Conservation (phyloP, 306 rosid species). For the Lathyrus tuberosus region DNA sequence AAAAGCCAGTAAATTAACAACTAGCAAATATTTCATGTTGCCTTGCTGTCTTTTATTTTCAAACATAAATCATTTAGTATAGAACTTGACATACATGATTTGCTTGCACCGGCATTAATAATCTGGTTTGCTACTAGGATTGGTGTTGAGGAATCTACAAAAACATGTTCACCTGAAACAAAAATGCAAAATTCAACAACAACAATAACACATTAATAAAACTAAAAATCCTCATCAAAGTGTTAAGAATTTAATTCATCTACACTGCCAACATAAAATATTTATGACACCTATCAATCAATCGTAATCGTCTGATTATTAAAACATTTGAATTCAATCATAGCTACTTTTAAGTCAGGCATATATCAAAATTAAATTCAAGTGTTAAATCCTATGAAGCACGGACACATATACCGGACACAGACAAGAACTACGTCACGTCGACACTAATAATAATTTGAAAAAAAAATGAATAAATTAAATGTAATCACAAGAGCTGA, state of each 20-base stretch:
- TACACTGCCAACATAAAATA: background rate
- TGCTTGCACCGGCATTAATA: slow-evolving; percentile 65
- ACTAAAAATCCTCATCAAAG: slow-evolving; percentile 1
- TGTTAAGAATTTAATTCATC: slow-evolving; percentile 1
- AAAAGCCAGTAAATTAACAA: slow-evolving; percentile 3
- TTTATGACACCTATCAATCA: background rate
- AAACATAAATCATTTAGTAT: slow-evolving; percentile 4
- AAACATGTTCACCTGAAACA: slow-evolving; percentile 74
- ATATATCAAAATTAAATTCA: background rate
- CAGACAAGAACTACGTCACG: too few relatives aligned
- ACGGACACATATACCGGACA: too few relatives aligned
- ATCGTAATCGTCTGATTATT: too few relatives aligned
- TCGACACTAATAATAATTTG: too few relatives aligned
- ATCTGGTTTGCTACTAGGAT: slow-evolving; percentile 76
- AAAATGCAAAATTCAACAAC: background rate
- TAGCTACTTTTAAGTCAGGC: background rate
- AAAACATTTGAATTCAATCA: background rate
- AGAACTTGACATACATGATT: slow-evolving; percentile 73
- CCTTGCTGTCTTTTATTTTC: background rate
- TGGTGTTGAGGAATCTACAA: slow-evolving; percentile 68
- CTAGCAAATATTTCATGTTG: background rate
- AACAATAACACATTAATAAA: background rate
- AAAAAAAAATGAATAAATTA: too few relatives aligned
- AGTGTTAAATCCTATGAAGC: too few relatives aligned
- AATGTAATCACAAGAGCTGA: too few relatives aligned